Evolutionary conservation across 2,329 filamentous ascomycete species (phyloP).

Genomic region (Diaporthe ilicicola): DNA sequence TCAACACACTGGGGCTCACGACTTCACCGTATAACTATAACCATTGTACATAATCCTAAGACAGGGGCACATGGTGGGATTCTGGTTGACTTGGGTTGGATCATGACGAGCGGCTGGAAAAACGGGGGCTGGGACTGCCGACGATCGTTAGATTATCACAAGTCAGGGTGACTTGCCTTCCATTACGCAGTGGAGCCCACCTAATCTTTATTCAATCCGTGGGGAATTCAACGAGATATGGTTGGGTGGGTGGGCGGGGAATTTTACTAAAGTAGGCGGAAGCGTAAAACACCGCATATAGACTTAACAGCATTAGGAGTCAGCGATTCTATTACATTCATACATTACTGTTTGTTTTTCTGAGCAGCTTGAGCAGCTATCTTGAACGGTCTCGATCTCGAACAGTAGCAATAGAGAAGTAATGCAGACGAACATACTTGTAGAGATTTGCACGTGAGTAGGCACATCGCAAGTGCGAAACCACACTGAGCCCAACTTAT

Average conservation of each 20-base stretch:
- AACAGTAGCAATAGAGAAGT: too few relatives aligned
- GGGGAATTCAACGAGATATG: neutral
- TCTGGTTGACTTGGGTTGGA: conserved; percentile 1
- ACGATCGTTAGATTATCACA: conserved; percentile 18
- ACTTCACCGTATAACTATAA: conserved; percentile 2
- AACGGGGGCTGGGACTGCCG: neutral
- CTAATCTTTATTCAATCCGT: conserved; percentile 12
- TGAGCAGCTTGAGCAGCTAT: too few relatives aligned
- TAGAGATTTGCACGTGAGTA: neutral
- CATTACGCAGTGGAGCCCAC: conserved; percentile 13
- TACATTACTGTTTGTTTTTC: too few relatives aligned
- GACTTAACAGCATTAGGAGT: conserved; percentile 11
- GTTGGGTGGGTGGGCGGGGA: neutral
- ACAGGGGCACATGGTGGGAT: neutral
- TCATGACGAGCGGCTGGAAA: conserved; percentile 11
- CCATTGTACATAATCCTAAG: neutral
- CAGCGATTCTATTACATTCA: neutral
- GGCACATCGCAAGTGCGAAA: neutral
- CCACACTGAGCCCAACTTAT: neutral
- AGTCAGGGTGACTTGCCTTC: conserved; percentile 7
- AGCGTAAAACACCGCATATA: neutral
- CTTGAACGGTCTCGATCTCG: too few relatives aligned
- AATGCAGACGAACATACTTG: conserved; percentile 23
- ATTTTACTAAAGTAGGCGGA: neutral
- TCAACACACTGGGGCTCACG: neutral